phyloP scores from a whole-genome alignment of 164 flowering plant genomes.

The Magnolia sinica region DNA sequence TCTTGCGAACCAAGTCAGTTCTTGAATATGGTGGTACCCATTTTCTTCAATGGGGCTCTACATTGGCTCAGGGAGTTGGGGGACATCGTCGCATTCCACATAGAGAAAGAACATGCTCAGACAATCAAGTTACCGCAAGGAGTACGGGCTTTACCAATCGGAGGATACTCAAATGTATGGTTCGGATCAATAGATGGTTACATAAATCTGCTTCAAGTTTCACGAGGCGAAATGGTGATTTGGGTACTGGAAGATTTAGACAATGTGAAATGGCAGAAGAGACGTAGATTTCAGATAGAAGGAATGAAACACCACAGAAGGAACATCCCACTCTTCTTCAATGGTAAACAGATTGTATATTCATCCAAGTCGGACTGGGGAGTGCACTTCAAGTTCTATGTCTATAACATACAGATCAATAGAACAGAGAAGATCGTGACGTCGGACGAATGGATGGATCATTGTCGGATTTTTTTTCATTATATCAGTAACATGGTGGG shows the following conservation, averaged over 20 bases:
- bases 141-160: not conserved
- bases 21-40: not conserved
- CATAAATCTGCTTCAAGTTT: not conserved
- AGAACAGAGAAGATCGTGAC: not conserved
- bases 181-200: not conserved
- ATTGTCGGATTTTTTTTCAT: not conserved
- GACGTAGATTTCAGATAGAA: no score
- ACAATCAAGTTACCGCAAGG: not conserved
- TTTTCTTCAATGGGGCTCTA: not conserved
- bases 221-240: not conserved
- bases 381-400: not conserved
- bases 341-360: not conserved
- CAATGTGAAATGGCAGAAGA: not conserved
- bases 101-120: not conserved
- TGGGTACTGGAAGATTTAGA: slow-evolving; percentile 3
- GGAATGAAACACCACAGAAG: not conserved
- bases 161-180: not conserved
- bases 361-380: not conserved
- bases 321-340: not conserved
- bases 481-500: not conserved
- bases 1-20: not conserved
- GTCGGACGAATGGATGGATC: not conserved
- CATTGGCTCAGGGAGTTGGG: slow-evolving; percentile 1
- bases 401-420: not conserved
- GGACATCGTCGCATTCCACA: slow-evolving; percentile 1